Evolutionary conservation across 2,329 filamentous ascomycete species (phyloP).

Genomic region (Fusarium sp.): DNA sequence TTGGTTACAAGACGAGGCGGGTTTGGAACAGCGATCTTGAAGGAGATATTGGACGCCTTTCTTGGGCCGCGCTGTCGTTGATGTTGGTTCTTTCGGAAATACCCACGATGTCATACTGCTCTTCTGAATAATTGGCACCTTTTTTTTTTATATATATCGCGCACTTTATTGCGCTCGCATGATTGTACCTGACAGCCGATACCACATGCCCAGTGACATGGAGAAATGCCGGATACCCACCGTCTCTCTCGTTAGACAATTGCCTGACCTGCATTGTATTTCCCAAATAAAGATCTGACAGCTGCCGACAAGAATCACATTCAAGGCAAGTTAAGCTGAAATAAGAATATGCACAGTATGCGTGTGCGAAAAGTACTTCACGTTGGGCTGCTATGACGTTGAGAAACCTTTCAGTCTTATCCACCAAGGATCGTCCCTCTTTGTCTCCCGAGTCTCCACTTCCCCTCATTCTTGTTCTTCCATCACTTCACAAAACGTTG

Average conservation of each 20-base stretch:
- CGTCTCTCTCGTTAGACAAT: not conserved
- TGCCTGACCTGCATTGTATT: conserved; percentile 13
- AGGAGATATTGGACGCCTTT: conserved; percentile 6
- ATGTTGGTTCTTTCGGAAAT: conserved; percentile 43
- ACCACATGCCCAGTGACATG: conserved; percentile 6
- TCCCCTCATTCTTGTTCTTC: conserved; percentile 41
- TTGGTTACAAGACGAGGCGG: not conserved
- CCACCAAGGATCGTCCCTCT: conserved; percentile 36
- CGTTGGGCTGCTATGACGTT: conserved; percentile 42
- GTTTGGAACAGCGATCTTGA: conserved; percentile 4
- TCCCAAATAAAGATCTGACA: conserved; percentile 29
- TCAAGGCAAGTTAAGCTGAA: conserved; percentile 6
- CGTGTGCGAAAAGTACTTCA: conserved; percentile 2
- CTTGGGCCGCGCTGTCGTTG: conserved; percentile 14
- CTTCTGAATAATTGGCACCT: conserved; percentile 25
- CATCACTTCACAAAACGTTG: not conserved
- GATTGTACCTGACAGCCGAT: not conserved
- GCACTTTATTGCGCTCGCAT: conserved; percentile 17
- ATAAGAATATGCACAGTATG: conserved; percentile 3
- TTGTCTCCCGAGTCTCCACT: conserved; percentile 41
- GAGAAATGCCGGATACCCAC: conserved; percentile 2
- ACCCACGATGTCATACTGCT: conserved; percentile 44
- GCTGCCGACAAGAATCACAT: not conserved
- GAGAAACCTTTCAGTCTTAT: conserved; percentile 4
- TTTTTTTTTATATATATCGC: conserved; percentile 5